Conservation (phyloP, 176 grass and related monocot species). For the Triticum timopheevii region DNA sequence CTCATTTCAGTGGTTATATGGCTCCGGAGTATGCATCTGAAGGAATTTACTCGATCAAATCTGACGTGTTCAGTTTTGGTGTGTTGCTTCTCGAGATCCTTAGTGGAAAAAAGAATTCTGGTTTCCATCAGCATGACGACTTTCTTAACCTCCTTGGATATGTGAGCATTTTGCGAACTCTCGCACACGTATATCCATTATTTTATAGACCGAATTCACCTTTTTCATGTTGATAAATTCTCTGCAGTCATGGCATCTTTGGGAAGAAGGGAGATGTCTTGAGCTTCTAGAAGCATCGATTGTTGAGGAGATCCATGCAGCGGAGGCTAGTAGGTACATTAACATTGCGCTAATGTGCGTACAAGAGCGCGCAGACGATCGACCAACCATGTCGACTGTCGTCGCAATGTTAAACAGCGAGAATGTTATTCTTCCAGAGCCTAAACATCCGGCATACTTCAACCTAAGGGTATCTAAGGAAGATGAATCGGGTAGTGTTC, state of each 20-base stretch:
- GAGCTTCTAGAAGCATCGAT: conserved; percentile 30
- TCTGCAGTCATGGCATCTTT: conserved; percentile 32
- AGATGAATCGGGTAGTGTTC: not conserved
- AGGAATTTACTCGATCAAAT: not conserved
- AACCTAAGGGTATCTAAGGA: conserved; percentile 19
- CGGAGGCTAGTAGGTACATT: conserved; percentile 16
- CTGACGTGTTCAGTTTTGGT: not conserved
- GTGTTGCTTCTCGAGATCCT: not conserved
- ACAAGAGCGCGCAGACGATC: conserved; percentile 29
- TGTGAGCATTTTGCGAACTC: not conserved
- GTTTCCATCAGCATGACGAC: not conserved
- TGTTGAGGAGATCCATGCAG: not conserved
- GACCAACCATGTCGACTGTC: conserved; percentile 37
- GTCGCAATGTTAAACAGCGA: conserved; percentile 20
- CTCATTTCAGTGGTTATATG: conserved; percentile 2
- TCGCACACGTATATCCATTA: too few relatives aligned
- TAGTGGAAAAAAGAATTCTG: not conserved
- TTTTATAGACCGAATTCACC: not conserved
- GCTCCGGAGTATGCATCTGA: not conserved
- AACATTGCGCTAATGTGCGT: conserved; percentile 38
- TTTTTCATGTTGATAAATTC: not conserved
- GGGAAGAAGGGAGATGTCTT: conserved; percentile 12
- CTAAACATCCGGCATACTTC: conserved; percentile 36
- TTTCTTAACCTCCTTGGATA: not conserved
- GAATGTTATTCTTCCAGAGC: not conserved